These are phyloP conservation scores for Globisporangium canariense DNA, from an alignment of 352 stramenopile genomes.

Conservation along the genomic window DNA sequence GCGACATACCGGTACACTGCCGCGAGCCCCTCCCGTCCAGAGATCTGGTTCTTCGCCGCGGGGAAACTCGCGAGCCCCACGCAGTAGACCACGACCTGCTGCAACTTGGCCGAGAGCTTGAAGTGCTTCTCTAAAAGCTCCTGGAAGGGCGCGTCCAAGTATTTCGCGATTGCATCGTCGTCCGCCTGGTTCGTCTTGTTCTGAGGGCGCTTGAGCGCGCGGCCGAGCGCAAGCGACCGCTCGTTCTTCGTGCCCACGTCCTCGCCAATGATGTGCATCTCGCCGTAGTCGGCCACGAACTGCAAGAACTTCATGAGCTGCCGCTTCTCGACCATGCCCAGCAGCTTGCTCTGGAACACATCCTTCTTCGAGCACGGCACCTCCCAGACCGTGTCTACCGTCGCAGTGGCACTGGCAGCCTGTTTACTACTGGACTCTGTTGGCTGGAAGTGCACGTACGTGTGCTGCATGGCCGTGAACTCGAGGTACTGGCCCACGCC, in stretches of 20 bases:
- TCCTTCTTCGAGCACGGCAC: constrained; percentile 90
- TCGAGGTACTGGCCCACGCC: constrained; percentile 86
- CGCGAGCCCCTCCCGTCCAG: constrained; percentile 40
- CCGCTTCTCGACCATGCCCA: constrained; percentile 86
- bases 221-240: constrained; percentile 64
- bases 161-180: constrained; percentile 28
- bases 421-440: constrained; percentile 6
- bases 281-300: constrained; percentile 84
- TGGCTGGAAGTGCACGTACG: constrained; percentile 62
- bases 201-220: constrained; percentile 79
- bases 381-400: constrained; percentile 52
- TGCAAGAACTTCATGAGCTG: constrained; percentile 91
- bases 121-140: constrained; percentile 69
- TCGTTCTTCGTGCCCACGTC: constrained; percentile 88
- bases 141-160: constrained; percentile 62
- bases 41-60: constrained; percentile 43
- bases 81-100: constrained; percentile 84
- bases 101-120: constrained; percentile 71
- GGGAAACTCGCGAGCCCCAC: constrained; percentile 73
- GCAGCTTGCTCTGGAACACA: constrained; percentile 83
- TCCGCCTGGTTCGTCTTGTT: constrained; percentile 72
- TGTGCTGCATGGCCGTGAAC: constrained; percentile 83
- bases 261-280: constrained; percentile 64
- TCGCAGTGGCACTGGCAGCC: background rate
- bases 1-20: constrained; percentile 62